phyloP scores from a whole-genome alignment of 164 flowering plant species.

The Protea cynaroides region DNA sequence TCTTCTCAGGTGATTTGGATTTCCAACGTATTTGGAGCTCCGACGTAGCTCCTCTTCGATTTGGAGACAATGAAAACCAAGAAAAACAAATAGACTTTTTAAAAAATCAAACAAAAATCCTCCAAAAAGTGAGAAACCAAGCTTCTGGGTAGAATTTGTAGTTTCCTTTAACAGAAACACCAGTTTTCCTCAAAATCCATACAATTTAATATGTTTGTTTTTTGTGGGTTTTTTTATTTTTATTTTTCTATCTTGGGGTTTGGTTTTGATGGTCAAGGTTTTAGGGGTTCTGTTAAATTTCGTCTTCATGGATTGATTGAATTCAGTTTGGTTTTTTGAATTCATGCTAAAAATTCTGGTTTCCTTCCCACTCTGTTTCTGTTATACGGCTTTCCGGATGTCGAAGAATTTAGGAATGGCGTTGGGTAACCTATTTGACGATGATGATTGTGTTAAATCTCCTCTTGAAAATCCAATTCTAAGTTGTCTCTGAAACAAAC shows the following conservation, averaged over 20 bases:
- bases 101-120: too few species aligned
- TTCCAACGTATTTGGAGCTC: too few species aligned
- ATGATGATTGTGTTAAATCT: constrained; percentile 8
- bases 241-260: constrained; percentile 7
- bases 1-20: too few species aligned
- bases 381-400: constrained; percentile 4
- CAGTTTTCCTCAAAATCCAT: too few species aligned
- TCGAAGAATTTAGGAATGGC: constrained; percentile 13
- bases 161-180: too few species aligned
- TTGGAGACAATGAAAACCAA: too few species aligned
- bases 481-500: background rate
- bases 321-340: constrained; percentile 3
- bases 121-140: too few species aligned
- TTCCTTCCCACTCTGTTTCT: too few species aligned
- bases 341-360: background rate
- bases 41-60: too few species aligned
- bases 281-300: constrained; percentile 22
- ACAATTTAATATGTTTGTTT: too few species aligned
- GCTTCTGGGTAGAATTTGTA: too few species aligned
- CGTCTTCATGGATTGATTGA: constrained; percentile 19
- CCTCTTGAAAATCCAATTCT: background rate
- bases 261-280: constrained; percentile 25
- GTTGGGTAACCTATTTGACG: constrained; percentile 8
- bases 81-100: too few species aligned
- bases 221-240: background rate